Conservation (phyloP, 78 protist species). For the Planoprotostelium fungivorum region DNA sequence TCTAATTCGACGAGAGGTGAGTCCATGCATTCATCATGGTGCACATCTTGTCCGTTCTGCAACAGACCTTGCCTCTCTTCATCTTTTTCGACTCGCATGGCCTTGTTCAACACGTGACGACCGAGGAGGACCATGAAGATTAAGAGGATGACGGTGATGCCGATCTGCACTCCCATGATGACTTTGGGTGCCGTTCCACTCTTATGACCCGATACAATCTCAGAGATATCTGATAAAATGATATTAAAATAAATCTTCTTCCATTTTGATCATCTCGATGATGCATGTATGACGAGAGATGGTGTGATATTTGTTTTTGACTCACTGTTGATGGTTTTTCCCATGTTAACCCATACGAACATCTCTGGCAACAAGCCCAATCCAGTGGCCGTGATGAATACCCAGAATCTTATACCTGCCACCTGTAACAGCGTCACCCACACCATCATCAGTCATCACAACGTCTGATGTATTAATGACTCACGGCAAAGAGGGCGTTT, state of each 20-base stretch:
- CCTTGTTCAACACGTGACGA: not conserved
- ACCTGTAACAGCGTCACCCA: no score
- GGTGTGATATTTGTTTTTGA: not conserved
- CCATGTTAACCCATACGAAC: not conserved
- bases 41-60: not conserved
- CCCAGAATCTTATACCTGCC: not conserved
- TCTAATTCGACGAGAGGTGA: no score
- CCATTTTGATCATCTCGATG: not conserved
- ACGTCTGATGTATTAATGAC: not conserved
- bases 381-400: not conserved
- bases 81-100: not conserved
- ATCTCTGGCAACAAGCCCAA: not conserved
- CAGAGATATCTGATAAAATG: not conserved
- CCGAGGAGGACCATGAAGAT: not conserved
- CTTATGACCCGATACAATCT: no score
- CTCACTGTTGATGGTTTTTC: not conserved
- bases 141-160: not conserved
- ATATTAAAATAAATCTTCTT: not conserved
- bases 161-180: not conserved
- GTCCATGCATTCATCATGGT: no score
- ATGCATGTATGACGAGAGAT: not conserved
- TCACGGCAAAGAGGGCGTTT: not conserved
- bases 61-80: not conserved
- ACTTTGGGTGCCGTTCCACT: no score
- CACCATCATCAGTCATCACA: not conserved